Base-by-base conservation (phyloP, 1,139 yeast genomes). In the Candida albicans region DNA sequence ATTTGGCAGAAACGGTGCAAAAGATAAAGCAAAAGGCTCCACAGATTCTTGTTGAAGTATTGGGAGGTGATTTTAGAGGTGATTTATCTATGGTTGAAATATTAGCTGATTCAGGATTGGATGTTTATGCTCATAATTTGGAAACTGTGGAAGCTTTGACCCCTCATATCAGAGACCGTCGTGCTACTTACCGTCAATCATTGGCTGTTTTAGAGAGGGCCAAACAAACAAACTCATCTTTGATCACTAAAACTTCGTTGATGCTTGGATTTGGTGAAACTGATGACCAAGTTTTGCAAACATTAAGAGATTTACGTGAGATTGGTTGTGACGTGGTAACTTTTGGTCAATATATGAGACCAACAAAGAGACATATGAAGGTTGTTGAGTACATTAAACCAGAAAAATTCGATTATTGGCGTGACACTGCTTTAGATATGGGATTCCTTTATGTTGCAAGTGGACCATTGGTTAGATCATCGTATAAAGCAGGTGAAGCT, bases 321-420 rank as follows among this genome's bases (percentile, higher is more conserved):
- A 79, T 85, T 42, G 71, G 77, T 8, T 95, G 96, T 62, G 99
- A 95, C 58, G 96, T 95, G 43, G 96, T 95, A 22, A 95, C 99
- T 0, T 93, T 95, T 67, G 99, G 99, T 34, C 99, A 95, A 68
- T 95, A 95, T 66, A 95, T 95, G 99, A 81, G 98, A 61, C 99
- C 99, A 36, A 95, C 99, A 1, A 93, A 88, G 69, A 82, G 98
- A 59, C 99, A 95, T 64, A 89, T 95, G 95, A 91, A 91, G 70
- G 99, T 95, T 34, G 97, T 89, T 15, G 97, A 93, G 53, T 95
- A 95, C 58, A 80, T 93, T 18, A 84, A 82, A n/a, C 99, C 99
- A 0, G 97, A 87, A 54, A 90, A 88, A 62, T 95, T 95, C 62
- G 96, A 90, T 49, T 76, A 85, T 63, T 95, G 99, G 99, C 88